phyloP scores from a whole-genome alignment of 2,329 filamentous ascomycete genomes.

The Dothistroma pini region DNA sequence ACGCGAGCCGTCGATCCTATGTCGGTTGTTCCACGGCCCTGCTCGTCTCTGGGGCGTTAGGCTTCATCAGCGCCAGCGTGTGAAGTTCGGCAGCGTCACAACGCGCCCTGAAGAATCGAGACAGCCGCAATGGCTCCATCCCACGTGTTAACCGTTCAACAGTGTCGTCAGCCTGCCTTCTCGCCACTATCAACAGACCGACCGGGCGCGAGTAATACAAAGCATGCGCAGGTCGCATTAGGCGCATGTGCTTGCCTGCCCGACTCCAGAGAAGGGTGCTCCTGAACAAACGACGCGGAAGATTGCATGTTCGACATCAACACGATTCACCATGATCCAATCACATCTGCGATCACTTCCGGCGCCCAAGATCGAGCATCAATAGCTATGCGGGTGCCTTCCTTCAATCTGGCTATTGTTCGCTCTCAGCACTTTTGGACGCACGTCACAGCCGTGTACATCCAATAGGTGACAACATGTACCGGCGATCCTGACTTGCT shows the following conservation, averaged over 20 bases:
- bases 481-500: constrained; percentile 10
- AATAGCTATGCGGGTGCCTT: neutral
- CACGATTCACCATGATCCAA: neutral
- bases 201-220: neutral
- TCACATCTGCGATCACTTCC: constrained; percentile 6
- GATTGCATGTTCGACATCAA: neutral
- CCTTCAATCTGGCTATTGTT: constrained; percentile 9
- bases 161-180: neutral
- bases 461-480: too few species aligned
- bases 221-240: neutral
- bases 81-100: constrained; percentile 2
- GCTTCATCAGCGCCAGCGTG: constrained; percentile 3
- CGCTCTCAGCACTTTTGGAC: neutral
- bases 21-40: constrained; percentile 11
- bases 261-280: neutral
- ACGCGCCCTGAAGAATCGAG: neutral
- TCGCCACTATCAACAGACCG: constrained; percentile 8
- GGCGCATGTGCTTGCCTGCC: neutral
- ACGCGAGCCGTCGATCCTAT: neutral
- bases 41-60: neutral
- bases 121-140: constrained; percentile 7
- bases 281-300: neutral
- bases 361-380: neutral
- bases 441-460: neutral
- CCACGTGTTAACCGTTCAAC: neutral